Conservation (phyloP, 1,139 yeast genomes). For the Hanseniaspora sp. region DNA sequence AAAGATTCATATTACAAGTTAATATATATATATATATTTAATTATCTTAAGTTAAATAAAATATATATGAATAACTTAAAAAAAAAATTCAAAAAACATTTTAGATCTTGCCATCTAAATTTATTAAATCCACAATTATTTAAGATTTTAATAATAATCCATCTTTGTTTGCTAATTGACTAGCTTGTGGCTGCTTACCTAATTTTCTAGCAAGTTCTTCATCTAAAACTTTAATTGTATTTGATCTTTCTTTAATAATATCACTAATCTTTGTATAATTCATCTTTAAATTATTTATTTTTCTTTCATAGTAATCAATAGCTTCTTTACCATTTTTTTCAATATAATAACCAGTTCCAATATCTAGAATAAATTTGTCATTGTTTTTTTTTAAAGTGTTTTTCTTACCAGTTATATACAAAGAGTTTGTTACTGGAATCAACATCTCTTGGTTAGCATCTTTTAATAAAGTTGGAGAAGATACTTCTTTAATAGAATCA, state of each 20-base stretch:
- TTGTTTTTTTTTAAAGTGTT: conserved; percentile 34
- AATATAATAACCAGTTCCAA: conserved; percentile 92
- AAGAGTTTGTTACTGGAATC: conserved; percentile 79
- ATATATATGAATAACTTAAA: too few relatives aligned
- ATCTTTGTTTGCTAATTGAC: conserved; percentile 13
- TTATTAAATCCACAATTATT: too few relatives aligned
- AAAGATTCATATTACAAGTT: too few relatives aligned
- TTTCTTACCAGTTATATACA: conserved; percentile 77
- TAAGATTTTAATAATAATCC: conserved; percentile 8
- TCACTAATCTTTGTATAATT: conserved; percentile 67
- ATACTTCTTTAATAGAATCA: conserved; percentile 51
- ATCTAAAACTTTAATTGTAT: conserved; percentile 19
- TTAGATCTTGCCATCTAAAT: too few relatives aligned
- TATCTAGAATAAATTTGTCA: conserved; percentile 72
- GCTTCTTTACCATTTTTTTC: conserved; percentile 68
- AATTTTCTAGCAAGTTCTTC: conserved; percentile 22
- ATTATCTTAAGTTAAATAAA: too few relatives aligned
- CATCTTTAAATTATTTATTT: conserved; percentile 58
- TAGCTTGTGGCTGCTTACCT: conserved; percentile 2
- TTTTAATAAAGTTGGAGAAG: conserved; percentile 27
- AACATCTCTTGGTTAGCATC: conserved; percentile 43
- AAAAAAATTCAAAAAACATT: too few relatives aligned
- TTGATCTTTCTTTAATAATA: conserved; percentile 51
- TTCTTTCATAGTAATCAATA: conserved; percentile 56
- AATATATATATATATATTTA: too few relatives aligned